Base-by-base conservation (phyloP, 2,329 filamentous ascomycete genomes). In the Spiromastix sp. region DNA sequence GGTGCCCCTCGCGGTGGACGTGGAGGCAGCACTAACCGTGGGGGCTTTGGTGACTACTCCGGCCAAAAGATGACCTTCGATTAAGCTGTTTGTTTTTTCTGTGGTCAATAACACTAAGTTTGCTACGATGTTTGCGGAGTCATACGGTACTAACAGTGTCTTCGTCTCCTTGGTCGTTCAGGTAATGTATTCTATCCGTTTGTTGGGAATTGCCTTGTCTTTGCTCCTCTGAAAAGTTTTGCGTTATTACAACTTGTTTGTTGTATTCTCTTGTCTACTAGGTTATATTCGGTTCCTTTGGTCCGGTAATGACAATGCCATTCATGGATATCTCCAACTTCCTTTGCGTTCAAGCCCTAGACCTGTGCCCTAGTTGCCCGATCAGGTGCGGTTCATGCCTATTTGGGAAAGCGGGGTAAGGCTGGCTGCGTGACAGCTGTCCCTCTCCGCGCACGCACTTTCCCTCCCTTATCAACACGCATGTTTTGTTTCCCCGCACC, bases 41-140 rank as follows among this genome's bases (percentile, higher is more conserved):
- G 70, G 18, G 72, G 74, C 51, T 63, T 77, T 50, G 70, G 74
- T 41, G 72, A 79, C 55, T 85, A 81, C 69, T 68, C 76, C 62
- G 85, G 85, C 63, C 81, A 77, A 68, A 91, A 87, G 77, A 77
- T 76, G 57, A 82, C 77, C 46, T 85, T 85, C 59, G 67, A 65
- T 53, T 40, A 53, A 31, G 30, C 6, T 18, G n/a, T 24, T 32
- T 25, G 16, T 28, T 41, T 34, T 28, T 7, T 29, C 20, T 34
- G 12, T 33, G 9, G 17, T 2, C 4, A n/a, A n/a, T n/a, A n/a
- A n/a, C n/a, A n/a, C n/a, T n/a, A n/a, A n/a, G n/a, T n/a, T n/a
- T n/a, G n/a, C n/a, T n/a, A n/a, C n/a, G n/a, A n/a, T n/a, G n/a
- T n/a, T n/a, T n/a, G n/a, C n/a, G n/a, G n/a, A n/a, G n/a, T n/a